Evolutionary conservation across 1,284 basidiomycete species (phyloP), one percentile per base, ranked within the genome.

Genomic region (Cryptococcus floricola): DNA sequence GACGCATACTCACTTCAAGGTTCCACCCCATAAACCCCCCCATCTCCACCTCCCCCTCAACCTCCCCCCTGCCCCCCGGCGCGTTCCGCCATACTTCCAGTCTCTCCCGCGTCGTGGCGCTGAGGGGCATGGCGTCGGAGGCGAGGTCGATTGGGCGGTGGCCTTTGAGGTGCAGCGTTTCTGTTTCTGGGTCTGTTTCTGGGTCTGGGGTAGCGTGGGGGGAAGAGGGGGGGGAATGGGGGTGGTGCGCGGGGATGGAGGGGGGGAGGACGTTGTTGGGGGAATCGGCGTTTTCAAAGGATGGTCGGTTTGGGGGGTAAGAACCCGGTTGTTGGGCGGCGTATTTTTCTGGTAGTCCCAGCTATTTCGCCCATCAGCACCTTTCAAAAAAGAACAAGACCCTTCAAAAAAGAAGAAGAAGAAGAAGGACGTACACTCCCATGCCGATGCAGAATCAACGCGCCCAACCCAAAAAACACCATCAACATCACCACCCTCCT

Each of bases 21-120:
- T 76, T 78, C 70, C 71, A 75, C 48, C 66, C 63, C 34, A 73
- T 69, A 54, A 77, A 77, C 4, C 68, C 67, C 4, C 75, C 76
- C 12, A 68, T 61, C 59, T 78, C 76, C 39, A 74, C 62, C 54
- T 74, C 73, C 8, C 67, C 70, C 14, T 63, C 61, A 2, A 69
- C 38, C 48, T 74, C 71, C 28, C 68, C 75, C 37, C 71, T 54
- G 4, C 68, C 74, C 12, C 77, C 77, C 0, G 79, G 79, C 1
- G 80, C 72, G 9, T 69, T 59, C 28, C 71, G 64, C 77, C 79
- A 80, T 4, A 66, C 76, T 9, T 70, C 59, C 3, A 81, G 62
- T 8, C 80, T 62, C 27, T 79, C 73, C 19, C 63, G 43, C 3
- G 79, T 61, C 1, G 69, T 67, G 7, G 80, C 77, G 1, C 65